Percentiles rank a stretch among this genome's conserved stretches.
phyloP scores from a whole-genome alignment of 2,329 filamentous ascomycete genomes.

The Tolypocladium guangdongense region DNA sequence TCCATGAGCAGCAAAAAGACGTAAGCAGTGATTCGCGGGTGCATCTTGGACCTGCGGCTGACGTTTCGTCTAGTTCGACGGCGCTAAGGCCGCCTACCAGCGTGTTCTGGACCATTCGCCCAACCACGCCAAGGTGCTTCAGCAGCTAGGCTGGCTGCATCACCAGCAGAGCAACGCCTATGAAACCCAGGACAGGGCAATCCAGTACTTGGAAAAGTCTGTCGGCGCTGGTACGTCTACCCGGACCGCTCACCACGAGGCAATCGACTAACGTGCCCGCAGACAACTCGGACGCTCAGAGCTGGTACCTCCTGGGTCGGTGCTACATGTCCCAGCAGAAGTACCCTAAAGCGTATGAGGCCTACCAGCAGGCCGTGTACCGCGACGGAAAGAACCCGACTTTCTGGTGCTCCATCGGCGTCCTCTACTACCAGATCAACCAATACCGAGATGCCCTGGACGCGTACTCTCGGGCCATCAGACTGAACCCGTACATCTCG shows the following conservation, averaged over 20 bases:
- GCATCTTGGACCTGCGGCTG: conserved; percentile 16
- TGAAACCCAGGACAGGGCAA: conserved; percentile 86
- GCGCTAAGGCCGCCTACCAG: conserved; percentile 83
- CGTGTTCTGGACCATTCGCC: conserved; percentile 90
- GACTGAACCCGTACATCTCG: conserved; percentile 94
- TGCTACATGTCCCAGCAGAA: conserved; percentile 99
- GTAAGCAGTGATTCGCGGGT: conserved; percentile 45
- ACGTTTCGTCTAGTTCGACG: conserved; percentile 62
- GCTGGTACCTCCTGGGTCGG: conserved; percentile 93
- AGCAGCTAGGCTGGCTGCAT: conserved; percentile 95
- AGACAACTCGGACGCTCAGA: conserved; percentile 94
- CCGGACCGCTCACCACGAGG: no score
- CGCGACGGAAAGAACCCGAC: conserved; percentile 95
- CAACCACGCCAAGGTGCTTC: conserved; percentile 93
- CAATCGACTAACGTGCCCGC: conserved; percentile 15
- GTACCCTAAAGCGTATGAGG: conserved; percentile 96
- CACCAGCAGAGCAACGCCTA: conserved; percentile 92
- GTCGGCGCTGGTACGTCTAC: conserved; percentile 69
- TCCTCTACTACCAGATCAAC: conserved; percentile 99
- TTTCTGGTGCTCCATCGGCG: conserved; percentile 99
- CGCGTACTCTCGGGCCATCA: conserved; percentile 92
- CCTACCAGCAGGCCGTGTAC: conserved; percentile 97
- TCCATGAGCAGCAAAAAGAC: conserved; percentile 98
- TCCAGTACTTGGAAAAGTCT: conserved; percentile 95
- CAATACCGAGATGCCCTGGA: conserved; percentile 97